Percentiles rank a stretch among this genome's conserved stretches.
Evolutionary conservation across 768 basidiomycete genomes (phyloP).

Genomic region (Hygrophorus pudorinus): DNA sequence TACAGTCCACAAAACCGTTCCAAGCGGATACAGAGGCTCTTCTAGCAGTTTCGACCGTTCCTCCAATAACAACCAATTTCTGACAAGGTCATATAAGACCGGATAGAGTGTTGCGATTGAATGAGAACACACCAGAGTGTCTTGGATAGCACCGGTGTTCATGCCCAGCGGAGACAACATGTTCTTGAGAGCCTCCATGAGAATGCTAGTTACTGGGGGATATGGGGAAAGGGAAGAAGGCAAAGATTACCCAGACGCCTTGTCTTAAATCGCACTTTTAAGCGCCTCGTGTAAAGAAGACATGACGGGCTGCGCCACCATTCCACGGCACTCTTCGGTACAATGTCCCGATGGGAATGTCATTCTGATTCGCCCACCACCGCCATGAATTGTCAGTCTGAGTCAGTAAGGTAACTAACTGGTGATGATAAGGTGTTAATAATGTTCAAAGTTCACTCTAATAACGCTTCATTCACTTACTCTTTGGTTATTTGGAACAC

Average conservation of each 20-base stretch:
- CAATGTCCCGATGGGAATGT: neutral
- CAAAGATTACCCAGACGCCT: constrained; percentile 26
- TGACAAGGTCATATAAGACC: constrained; percentile 18
- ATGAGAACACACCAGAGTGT: constrained; percentile 52
- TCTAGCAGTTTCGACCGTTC: constrained; percentile 79
- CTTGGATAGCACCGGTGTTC: constrained; percentile 62
- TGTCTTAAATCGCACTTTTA: constrained; percentile 32
- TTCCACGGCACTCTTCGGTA: neutral
- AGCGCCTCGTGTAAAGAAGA: constrained; percentile 33
- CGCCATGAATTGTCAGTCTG: neutral
- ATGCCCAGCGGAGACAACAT: constrained; percentile 63
- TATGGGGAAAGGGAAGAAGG: constrained; percentile 14
- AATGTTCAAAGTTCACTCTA: too few relatives aligned
- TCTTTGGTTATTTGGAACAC: too few relatives aligned
- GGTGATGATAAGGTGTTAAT: neutral
- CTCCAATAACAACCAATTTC: constrained; percentile 89
- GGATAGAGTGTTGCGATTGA: neutral
- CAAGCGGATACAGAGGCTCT: constrained; percentile 76
- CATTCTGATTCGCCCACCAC: neutral
- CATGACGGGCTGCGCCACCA: constrained; percentile 7
- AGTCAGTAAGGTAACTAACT: neutral
- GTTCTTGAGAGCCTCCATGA: constrained; percentile 65
- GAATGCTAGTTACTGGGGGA: constrained; percentile 3
- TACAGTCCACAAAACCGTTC: constrained; percentile 87
- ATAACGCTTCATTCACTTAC: too few relatives aligned